Conservation (phyloP, 805 yeast genomes). For the Candida jianshihensis region DNA sequence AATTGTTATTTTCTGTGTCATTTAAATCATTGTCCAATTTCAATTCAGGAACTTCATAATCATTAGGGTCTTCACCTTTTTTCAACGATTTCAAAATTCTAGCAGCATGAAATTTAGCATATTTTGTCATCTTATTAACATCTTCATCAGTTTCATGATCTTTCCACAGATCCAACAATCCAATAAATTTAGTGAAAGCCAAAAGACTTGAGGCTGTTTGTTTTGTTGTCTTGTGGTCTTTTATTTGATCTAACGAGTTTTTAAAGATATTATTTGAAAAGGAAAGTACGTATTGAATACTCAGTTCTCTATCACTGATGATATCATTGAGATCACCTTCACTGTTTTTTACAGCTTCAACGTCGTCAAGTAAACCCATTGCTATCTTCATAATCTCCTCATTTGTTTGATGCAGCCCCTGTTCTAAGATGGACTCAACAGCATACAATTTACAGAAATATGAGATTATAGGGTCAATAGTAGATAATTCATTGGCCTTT, state of each 20-base stretch:
- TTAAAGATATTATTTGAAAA: slow-evolving; percentile 57
- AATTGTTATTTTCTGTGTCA: background rate
- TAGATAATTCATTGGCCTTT: slow-evolving; percentile 51
- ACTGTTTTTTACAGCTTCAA: slow-evolving; percentile 49
- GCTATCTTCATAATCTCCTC: slow-evolving; percentile 55
- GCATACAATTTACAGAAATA: slow-evolving; percentile 69
- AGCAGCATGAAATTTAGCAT: slow-evolving; percentile 56
- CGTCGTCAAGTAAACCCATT: slow-evolving; percentile 53
- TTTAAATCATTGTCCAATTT: background rate
- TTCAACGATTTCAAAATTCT: slow-evolving; percentile 45
- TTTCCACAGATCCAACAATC: slow-evolving; percentile 41
- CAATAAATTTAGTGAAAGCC: slow-evolving; percentile 49
- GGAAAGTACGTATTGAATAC: slow-evolving; percentile 44
- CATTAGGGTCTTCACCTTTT: slow-evolving; percentile 53
- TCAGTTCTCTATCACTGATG: slow-evolving; percentile 52
- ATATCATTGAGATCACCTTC: slow-evolving; percentile 38
- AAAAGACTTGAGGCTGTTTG: slow-evolving; percentile 44
- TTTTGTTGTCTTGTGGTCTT: slow-evolving; percentile 33
- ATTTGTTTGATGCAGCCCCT: slow-evolving; percentile 50
- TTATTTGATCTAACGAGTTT: slow-evolving; percentile 41
- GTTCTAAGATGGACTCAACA: slow-evolving; percentile 60
- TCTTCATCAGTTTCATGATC: slow-evolving; percentile 27
- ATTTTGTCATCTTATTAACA: slow-evolving; percentile 39
- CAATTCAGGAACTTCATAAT: slow-evolving; percentile 33
- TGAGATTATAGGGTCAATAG: slow-evolving; percentile 58